Base-by-base conservation (phyloP, 306 rosid genomes). In the Phaseolus lunatus region DNA sequence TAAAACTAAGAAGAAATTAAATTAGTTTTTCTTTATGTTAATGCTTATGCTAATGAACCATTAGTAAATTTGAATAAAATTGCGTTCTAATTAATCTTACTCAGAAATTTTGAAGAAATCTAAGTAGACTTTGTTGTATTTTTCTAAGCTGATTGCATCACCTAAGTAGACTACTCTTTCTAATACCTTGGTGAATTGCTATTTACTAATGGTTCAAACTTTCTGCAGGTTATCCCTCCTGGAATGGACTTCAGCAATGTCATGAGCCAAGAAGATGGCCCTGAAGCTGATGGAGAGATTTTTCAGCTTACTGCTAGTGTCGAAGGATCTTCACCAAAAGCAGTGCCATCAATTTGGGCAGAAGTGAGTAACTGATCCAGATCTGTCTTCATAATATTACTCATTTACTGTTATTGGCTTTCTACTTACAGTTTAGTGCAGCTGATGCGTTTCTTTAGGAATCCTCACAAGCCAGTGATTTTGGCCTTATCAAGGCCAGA, bases 221-320 rank as follows among this genome's bases (percentile, higher is more conserved):
- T 39, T 22, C 27, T 44, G 24, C 70, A 93, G 98, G 98, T 93
- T 79, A 93, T 93, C 77, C 88, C 98, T 11, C 98, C 98, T 7
- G 98, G 97, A 54, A 93, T 93, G 97, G 98, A 93, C 81, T 91
- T 93, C 67, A 89, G 97, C 91, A 91, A 72, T 81, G 98, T 93
- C 27, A 83, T 82, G 86, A 87, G 61, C 53, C 93, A 85, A 59
- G 96, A 93, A 83, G 97, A 91, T 65, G 63, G 84, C 12, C 85
- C 88, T 18, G 98, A 93, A 19, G 78, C 27, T 70, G 98, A 93
- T 58, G 93, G 89, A 14, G 98, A 93, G 44, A 80, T 88, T 48
- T 61, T 81, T 65, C 94, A 84, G 27, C 87, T 89, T 44, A 72
- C 76, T 52, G 73, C 85, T 67, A 86, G 83, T 29, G 86, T 14